Percentiles rank a stretch among this genome's conserved stretches.
These are phyloP conservation scores for Astragalus membranaceus DNA, from an alignment of 306 rosid species.

Conservation along the genomic window DNA sequence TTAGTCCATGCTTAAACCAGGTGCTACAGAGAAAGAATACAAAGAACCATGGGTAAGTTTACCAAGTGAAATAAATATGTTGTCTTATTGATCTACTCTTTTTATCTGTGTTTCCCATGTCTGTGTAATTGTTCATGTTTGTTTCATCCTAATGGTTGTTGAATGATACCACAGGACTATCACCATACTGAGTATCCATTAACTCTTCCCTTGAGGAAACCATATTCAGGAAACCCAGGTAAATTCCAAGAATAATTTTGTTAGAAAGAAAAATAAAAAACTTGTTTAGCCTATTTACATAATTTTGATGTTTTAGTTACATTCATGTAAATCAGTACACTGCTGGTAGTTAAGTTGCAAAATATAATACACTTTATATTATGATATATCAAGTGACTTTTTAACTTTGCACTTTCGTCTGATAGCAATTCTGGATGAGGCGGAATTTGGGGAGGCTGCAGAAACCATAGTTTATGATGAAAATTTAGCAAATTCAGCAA, in stretches of 20 bases:
- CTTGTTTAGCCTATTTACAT: background rate
- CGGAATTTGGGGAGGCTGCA: slow-evolving; percentile 61
- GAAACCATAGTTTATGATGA: slow-evolving; percentile 47
- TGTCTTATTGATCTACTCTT: background rate
- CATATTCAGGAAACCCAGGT: slow-evolving; percentile 88
- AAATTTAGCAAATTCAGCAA: slow-evolving; percentile 34
- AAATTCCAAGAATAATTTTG: slow-evolving; percentile 16
- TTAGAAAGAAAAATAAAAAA: background rate
- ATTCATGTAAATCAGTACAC: background rate
- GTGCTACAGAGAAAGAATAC: slow-evolving; percentile 51
- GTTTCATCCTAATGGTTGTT: slow-evolving; percentile 16
- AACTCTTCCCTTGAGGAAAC: slow-evolving; percentile 72
- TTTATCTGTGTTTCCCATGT: background rate
- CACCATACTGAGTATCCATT: slow-evolving; percentile 51
- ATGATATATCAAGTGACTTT: slow-evolving; percentile 1
- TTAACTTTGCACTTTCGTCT: slow-evolving; percentile 7
- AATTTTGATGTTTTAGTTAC: background rate
- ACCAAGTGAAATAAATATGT: background rate
- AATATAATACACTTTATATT: background rate
- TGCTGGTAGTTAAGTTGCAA: background rate
- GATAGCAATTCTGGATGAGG: slow-evolving; percentile 59
- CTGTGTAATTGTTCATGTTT: slow-evolving; percentile 1
- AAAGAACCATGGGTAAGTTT: slow-evolving; percentile 70
- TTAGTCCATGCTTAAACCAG: slow-evolving; percentile 27
- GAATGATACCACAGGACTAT: slow-evolving; percentile 56